Evolutionary conservation across 441 rosid species (phyloP).

Genomic region (Adansonia madagascariensis): DNA sequence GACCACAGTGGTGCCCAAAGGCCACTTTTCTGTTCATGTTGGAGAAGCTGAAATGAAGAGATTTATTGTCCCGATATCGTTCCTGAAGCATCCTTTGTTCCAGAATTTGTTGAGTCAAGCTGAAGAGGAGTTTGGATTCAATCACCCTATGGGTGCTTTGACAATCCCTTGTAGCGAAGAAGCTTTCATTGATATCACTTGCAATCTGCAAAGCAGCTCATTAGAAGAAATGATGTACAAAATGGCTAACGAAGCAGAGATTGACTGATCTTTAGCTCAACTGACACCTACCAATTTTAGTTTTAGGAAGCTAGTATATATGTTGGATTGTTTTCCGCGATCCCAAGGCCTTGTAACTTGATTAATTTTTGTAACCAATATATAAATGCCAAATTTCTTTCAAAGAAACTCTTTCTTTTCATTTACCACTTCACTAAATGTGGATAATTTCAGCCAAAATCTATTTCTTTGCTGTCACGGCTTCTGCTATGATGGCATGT

Average conservation of each 20-base stretch:
- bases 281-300: background rate
- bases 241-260: constrained; percentile 6
- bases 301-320: background rate
- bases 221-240: background rate
- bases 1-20: constrained; percentile 34
- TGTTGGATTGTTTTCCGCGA: constrained; percentile 8
- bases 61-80: constrained; percentile 31
- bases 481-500: background rate
- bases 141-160: background rate
- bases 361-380: background rate
- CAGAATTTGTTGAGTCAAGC: constrained; percentile 28
- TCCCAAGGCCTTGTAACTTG: constrained; percentile 9
- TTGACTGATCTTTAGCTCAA: background rate
- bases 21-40: constrained; percentile 37
- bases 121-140: constrained; percentile 42
- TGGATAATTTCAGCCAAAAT: background rate
- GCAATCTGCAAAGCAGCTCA: background rate
- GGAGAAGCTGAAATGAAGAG: constrained; percentile 34
- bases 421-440: background rate
- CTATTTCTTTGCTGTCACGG: background rate
- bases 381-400: background rate
- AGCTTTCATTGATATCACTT: constrained; percentile 20
- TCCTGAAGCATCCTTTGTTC: constrained; percentile 27
- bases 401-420: background rate
- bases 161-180: constrained; percentile 19